Percentiles rank a stretch among this genome's conserved stretches.
Evolutionary conservation across 2,329 filamentous ascomycete genomes (phyloP).

Genomic region (Trichophyton verrucosum): DNA sequence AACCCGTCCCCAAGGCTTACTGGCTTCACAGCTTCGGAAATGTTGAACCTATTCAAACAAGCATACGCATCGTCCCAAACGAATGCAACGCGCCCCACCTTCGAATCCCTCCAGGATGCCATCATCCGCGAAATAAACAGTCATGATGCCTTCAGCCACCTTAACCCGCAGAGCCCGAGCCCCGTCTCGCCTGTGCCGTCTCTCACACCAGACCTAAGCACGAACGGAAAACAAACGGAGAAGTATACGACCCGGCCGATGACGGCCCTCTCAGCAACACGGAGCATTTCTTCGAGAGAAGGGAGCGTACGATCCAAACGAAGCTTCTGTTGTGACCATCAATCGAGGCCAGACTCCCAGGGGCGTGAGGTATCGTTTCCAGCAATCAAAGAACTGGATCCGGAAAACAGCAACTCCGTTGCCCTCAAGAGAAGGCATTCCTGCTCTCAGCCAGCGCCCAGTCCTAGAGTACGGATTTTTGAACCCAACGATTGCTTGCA

Average conservation of each 20-base stretch:
- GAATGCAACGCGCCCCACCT: constrained; percentile 23
- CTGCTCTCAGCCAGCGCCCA: constrained; percentile 26
- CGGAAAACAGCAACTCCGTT: neutral
- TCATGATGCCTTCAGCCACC: constrained; percentile 29
- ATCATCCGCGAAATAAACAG: constrained; percentile 35
- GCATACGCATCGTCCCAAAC: constrained; percentile 23
- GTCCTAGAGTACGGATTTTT: constrained; percentile 15
- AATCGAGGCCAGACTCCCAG: constrained; percentile 17
- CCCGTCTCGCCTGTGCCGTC: constrained; percentile 1
- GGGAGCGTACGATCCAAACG: constrained; percentile 20
- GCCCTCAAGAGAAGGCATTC: constrained; percentile 27
- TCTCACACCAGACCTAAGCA: neutral
- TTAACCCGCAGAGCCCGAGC: constrained; percentile 7
- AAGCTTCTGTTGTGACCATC: constrained; percentile 21
- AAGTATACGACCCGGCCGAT: neutral
- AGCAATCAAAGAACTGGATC: constrained; percentile 13
- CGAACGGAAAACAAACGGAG: neutral
- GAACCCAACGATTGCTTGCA: neutral
- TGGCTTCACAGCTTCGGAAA: constrained; percentile 27
- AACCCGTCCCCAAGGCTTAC: constrained; percentile 16
- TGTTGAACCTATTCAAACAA: constrained; percentile 32
- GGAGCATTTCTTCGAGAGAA: constrained; percentile 21
- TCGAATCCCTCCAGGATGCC: constrained; percentile 32
- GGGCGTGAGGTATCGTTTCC: constrained; percentile 13
- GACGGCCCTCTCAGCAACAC: constrained; percentile 8